phyloP scores from a whole-genome alignment of 1,139 yeast genomes.

The Hansenula sp. region DNA sequence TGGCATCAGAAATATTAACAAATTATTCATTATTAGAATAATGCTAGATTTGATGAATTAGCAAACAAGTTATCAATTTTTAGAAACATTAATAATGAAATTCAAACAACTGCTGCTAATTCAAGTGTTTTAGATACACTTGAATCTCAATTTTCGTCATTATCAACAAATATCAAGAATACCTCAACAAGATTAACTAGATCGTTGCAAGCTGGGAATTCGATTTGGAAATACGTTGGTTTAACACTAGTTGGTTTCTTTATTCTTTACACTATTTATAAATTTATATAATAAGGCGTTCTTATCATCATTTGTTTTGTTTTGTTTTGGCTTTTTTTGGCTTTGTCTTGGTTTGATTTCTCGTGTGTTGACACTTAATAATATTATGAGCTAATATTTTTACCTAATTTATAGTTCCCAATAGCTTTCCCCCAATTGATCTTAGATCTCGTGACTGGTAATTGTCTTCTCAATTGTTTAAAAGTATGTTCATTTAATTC shows the following conservation, averaged over 20 bases:
- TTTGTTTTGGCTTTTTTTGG: background rate
- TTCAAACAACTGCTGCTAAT: conserved; percentile 52
- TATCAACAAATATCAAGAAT: conserved; percentile 57
- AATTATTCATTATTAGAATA: no score
- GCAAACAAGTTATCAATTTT: conserved; percentile 60
- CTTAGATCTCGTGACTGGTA: conserved; percentile 88
- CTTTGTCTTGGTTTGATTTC: background rate
- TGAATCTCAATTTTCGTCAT: conserved; percentile 55
- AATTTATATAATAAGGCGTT: conserved; percentile 35
- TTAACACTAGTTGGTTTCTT: conserved; percentile 59
- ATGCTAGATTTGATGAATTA: conserved; percentile 51
- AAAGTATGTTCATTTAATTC: conserved; percentile 77
- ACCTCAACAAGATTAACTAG: conserved; percentile 67
- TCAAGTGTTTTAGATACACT: conserved; percentile 49
- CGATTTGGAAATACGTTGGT: conserved; percentile 53
- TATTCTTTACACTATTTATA: conserved; percentile 63
- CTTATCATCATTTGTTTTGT: no score
- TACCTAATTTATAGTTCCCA: conserved; percentile 84
- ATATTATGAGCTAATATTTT: conserved; percentile 36
- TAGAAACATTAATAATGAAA: conserved; percentile 60
- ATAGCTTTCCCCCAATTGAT: conserved; percentile 95
- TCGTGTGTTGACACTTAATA: background rate
- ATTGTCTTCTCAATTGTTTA: conserved; percentile 81
- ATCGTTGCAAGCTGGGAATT: conserved; percentile 53
- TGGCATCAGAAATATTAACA: no score